Base-by-base conservation (phyloP, 1,284 basidiomycete genomes). In the Trichosporon ovoides region DNA sequence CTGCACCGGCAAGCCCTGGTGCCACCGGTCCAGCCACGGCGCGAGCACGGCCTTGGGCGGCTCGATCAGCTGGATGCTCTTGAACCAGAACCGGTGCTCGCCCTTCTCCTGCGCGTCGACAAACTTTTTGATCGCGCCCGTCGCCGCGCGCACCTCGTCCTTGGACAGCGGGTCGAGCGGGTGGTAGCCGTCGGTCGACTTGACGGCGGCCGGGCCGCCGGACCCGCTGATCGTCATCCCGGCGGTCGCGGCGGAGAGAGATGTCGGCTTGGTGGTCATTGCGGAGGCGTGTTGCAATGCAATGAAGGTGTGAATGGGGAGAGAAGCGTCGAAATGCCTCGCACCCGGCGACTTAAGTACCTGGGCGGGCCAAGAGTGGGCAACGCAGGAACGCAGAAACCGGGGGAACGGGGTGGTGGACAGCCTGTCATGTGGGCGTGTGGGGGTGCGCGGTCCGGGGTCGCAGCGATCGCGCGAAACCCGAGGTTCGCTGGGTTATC, bases 111-210 rank as follows among this genome's bases (percentile, higher is more conserved):
- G 7, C 35, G 20, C 34, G 40, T 38, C 22, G 24, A 51, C 36
- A 28, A 51, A 35, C 12, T 36, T 16, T 52, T 59, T 60, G 52
- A 62, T 58, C 20, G 61, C 56, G 24, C 33, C 19, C 31, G 68
- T 66, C 12, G 69, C 66, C 24, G 58, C 54, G 9, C 40, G 38
- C 58, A 78, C 73, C 67, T 79, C 79, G 7, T 49, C 57, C 3
- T 69, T 60, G 14, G 67, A 66, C 49, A 79, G 68, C 5, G 77
- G 74, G 64, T 80, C 78, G 59, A 79, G 73, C 3, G 79, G 79
- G 65, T 80, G 78, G 50, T 46, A 52, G 38, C 53, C 40, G 16
- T 38, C 46, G 28, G 52, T 48, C 36, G 46, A 33, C 3, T 10
- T 14, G 16, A 20, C 50, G 22, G 52, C 38, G 31, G 50, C 24